These are phyloP conservation scores for Xylaria flabelliformis DNA, from an alignment of 495 filamentous ascomycete genomes.

Conservation along the genomic window DNA sequence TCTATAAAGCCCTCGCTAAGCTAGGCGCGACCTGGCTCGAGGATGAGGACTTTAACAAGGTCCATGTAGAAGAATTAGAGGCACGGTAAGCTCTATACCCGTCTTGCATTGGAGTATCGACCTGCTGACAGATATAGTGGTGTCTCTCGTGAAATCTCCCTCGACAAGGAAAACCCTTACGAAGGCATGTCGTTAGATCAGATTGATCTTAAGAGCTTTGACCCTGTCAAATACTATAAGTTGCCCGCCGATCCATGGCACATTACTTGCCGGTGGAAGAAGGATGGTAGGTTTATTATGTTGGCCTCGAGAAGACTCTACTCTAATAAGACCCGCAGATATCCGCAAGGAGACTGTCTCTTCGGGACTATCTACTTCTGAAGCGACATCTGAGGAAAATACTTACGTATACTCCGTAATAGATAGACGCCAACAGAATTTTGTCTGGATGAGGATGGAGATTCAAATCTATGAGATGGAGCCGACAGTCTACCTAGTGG, in stretches of 20 bases:
- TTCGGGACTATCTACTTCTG: slow-evolving; percentile 37
- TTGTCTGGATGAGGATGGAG: slow-evolving; percentile 84
- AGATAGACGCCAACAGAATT: slow-evolving; percentile 54
- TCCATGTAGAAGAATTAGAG: slow-evolving; percentile 41
- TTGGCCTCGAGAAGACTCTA: neutral
- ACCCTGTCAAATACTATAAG: slow-evolving; percentile 61
- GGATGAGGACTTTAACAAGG: slow-evolving; percentile 59
- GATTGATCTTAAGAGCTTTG: slow-evolving; percentile 40
- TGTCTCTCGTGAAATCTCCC: neutral
- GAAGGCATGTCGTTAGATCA: slow-evolving; percentile 34
- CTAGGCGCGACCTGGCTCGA: slow-evolving; percentile 86
- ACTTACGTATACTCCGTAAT: slow-evolving; percentile 47
- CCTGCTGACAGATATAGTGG: slow-evolving; percentile 11
- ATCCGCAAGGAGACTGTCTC: slow-evolving; percentile 47
- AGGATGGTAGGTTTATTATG: slow-evolving; percentile 68
- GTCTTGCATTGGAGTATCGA: neutral
- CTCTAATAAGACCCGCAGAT: slow-evolving; percentile 37
- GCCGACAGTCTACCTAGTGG: slow-evolving; percentile 89
- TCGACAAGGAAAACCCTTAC: slow-evolving; percentile 34
- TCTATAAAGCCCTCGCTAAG: slow-evolving; percentile 86
- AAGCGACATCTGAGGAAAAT: slow-evolving; percentile 42
- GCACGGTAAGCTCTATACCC: slow-evolving; percentile 30
- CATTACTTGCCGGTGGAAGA: slow-evolving; percentile 85
- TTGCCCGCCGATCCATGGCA: slow-evolving; percentile 95
- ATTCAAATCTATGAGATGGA: slow-evolving; percentile 98